Evolutionary conservation across 2,329 filamentous ascomycete genomes (phyloP), one percentile per base, ranked within the genome.

Genomic region (Cladophialophora bantiana): DNA sequence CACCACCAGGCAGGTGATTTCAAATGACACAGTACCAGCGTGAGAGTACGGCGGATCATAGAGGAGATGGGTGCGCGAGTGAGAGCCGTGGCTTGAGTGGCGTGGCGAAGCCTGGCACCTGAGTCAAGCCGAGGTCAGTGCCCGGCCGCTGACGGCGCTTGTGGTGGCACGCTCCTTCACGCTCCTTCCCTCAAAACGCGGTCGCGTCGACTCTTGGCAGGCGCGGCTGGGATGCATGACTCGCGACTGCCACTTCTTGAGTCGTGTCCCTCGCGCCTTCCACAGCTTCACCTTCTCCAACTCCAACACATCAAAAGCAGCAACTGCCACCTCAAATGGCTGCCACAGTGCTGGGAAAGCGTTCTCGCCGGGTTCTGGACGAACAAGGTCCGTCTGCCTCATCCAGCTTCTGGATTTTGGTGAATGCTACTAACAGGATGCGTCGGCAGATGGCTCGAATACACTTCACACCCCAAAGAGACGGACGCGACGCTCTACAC

Each of bases 401-500:
- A 10, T 54, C 15, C 32, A 54, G 59, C 61, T 55, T 34, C 35
- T 61, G 64, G 34, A 63, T 64, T 48, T 64, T 31, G 38, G 53
- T 45, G 55, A 56, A 58, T 52, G 32, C 55, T 52, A 62, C 38
- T 67, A 40, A 60, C 53, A 32, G 20, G 56, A 65, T 34, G 10
- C 15, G 45, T 54, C 50, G 34, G 35, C 59, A 73, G 72, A 72
- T 50, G 58, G 64, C 55, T 53, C 63, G 54, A 59, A 60, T 57
- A 52, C 65, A 59, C 62, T 62, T 67, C 68, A 71, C 50, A 65
- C 70, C 68, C 77, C 78, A 56, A 82, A 80, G 74, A 85, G 83
- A 77, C 81, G 80, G 70, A 80, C 81, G 70, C 77, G 77, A 75
- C 81, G 54, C 32, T 69, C 80, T 78, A 71, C 80, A 79, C 74